Percentiles rank a stretch among this genome's conserved stretches.
phyloP scores from a whole-genome alignment of 352 stramenopile species.

The Lagenidium sp. region DNA sequence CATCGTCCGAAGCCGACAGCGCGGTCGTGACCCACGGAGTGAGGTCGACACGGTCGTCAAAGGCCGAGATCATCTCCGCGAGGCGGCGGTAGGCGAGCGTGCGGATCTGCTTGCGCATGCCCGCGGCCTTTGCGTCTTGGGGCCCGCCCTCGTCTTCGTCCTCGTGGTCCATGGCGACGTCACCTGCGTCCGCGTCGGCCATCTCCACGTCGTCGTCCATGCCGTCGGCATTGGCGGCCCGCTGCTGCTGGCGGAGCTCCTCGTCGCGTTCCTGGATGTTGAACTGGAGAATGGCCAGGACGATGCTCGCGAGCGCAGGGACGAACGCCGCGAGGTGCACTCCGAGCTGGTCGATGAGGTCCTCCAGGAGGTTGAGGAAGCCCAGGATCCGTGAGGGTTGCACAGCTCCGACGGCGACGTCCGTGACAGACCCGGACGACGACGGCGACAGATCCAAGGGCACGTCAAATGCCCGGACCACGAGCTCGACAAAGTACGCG shows the following conservation, averaged over 20 bases:
- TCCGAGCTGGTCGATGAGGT: conserved; percentile 81
- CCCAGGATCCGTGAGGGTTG: conserved; percentile 73
- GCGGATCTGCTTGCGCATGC: conserved; percentile 75
- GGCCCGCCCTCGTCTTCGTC: conserved; percentile 4
- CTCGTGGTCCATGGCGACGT: conserved; percentile 14
- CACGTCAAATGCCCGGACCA: conserved; percentile 82
- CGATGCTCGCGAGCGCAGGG: conserved; percentile 60
- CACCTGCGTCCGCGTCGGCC: conserved; percentile 11
- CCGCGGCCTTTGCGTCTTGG: conserved; percentile 7
- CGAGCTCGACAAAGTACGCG: conserved; percentile 81
- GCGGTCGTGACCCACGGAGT: conserved; percentile 47
- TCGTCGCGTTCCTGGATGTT: conserved; percentile 26
- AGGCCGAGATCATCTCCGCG: conserved; percentile 70
- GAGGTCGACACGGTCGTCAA: conserved; percentile 59
- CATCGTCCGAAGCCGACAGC: conserved; percentile 34
- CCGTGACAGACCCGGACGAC: neutral
- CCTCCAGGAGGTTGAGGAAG: conserved; percentile 87
- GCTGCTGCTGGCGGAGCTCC: conserved; percentile 14
- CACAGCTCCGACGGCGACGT: conserved; percentile 36
- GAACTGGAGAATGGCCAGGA: conserved; percentile 62
- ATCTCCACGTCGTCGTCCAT: conserved; percentile 15
- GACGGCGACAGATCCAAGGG: conserved; percentile 6
- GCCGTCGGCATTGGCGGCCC: conserved; percentile 8
- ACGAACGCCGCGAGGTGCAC: conserved; percentile 78
- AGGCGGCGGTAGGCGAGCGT: conserved; percentile 70